Conservation (phyloP, 345 rosid genomes). For the Hypericum androsaemum region DNA sequence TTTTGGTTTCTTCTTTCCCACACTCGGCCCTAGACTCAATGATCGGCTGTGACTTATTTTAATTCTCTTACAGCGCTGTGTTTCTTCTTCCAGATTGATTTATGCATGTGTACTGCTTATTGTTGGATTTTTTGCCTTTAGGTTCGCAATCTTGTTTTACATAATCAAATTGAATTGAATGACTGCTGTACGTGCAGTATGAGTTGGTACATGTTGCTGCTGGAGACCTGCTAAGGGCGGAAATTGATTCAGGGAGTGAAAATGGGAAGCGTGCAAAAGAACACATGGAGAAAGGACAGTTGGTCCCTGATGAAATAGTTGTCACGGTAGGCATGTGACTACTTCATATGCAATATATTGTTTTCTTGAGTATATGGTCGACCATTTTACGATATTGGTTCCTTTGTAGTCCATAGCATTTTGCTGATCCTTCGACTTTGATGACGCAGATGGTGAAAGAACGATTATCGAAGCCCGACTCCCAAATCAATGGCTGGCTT, state of each 20-base stretch:
- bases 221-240: conserved; percentile 77
- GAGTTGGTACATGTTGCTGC: conserved; percentile 90
- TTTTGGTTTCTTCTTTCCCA: too few species aligned
- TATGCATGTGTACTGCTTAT: too few species aligned
- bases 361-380: not conserved
- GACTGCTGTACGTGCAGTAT: conserved; percentile 55
- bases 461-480: conserved; percentile 58
- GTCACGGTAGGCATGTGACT: conserved; percentile 36
- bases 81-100: too few species aligned
- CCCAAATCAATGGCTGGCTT: conserved; percentile 82
- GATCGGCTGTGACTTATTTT: too few species aligned
- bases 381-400: too few species aligned
- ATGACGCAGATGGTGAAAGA: conserved; percentile 73
- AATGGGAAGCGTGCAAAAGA: conserved; percentile 77
- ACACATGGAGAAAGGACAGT: conserved; percentile 73
- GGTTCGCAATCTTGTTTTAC: too few species aligned
- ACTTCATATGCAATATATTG: not conserved
- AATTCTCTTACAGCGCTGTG: too few species aligned
- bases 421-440: conserved; percentile 13
- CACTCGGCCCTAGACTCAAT: too few species aligned
- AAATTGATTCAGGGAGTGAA: conserved; percentile 71
- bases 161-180: conserved; percentile 19
- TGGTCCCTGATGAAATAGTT: conserved; percentile 73
- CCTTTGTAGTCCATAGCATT: too few species aligned
- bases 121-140: too few species aligned